Evolutionary conservation across 768 basidiomycete species (phyloP).

Genomic region (Leucocoprinus birnbaumii): DNA sequence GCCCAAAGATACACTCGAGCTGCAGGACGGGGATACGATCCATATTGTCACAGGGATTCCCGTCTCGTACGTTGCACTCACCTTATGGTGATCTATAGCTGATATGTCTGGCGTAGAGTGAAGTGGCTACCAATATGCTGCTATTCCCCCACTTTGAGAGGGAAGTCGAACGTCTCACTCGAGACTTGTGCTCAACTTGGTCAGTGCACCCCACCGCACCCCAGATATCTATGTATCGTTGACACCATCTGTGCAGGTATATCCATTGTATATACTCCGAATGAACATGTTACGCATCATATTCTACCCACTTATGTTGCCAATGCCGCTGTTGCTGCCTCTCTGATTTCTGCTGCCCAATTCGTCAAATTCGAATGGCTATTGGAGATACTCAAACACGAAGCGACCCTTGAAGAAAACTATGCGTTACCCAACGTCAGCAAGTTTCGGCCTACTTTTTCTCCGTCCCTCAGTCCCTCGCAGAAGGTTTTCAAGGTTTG

Average conservation of each 20-base stretch:
- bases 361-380: slow-evolving; percentile 74
- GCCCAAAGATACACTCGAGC: slow-evolving; percentile 30
- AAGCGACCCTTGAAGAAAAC: slow-evolving; percentile 43
- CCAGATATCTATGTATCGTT: background rate
- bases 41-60: slow-evolving; percentile 38
- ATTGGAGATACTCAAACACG: slow-evolving; percentile 47
- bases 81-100: background rate
- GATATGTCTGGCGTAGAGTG: slow-evolving; percentile 29
- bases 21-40: slow-evolving; percentile 55
- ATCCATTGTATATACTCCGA: slow-evolving; percentile 43
- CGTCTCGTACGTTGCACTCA: slow-evolving; percentile 38
- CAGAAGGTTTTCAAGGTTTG: slow-evolving; percentile 56
- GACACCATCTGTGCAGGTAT: slow-evolving; percentile 40
- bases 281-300: slow-evolving; percentile 59
- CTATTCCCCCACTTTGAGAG: slow-evolving; percentile 36
- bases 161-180: slow-evolving; percentile 31
- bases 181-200: slow-evolving; percentile 53
- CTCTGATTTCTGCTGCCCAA: slow-evolving; percentile 53
- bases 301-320: slow-evolving; percentile 49
- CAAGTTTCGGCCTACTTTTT: slow-evolving; percentile 60
- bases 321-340: slow-evolving; percentile 48
- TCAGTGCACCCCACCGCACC: slow-evolving; percentile 15
- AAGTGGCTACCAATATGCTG: slow-evolving; percentile 51
- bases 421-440: slow-evolving; percentile 48
- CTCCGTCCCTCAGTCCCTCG: slow-evolving; percentile 41